Conservation (phyloP, 1,284 basidiomycete species). For the Sporisorium scitamineum region DNA sequence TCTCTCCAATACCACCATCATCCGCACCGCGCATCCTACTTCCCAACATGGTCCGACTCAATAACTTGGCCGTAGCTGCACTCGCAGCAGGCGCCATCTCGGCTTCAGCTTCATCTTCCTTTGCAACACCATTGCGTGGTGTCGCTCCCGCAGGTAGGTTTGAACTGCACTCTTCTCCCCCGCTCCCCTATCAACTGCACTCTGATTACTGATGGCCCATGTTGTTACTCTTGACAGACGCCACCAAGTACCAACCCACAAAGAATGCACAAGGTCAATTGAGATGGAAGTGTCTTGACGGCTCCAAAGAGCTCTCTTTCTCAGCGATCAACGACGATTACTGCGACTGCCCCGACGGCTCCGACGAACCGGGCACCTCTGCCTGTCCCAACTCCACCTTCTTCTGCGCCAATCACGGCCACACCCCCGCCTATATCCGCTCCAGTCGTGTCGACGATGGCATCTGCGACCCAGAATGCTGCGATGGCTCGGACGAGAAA, state of each 20-base stretch:
- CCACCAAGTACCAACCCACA: constrained; percentile 24
- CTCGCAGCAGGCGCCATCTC: constrained; percentile 30
- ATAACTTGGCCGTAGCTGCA: constrained; percentile 27
- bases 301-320: constrained; percentile 73
- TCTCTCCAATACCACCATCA: constrained; percentile 7
- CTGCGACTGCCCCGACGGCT: constrained; percentile 92
- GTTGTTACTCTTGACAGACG: constrained; percentile 9
- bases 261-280: constrained; percentile 17
- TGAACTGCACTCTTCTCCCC: neutral
- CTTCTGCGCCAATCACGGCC: constrained; percentile 89
- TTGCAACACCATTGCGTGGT: constrained; percentile 17
- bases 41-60: constrained; percentile 38
- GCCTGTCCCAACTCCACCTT: constrained; percentile 82
- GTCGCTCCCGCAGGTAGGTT: constrained; percentile 22
- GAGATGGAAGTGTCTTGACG: constrained; percentile 59
- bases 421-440: constrained; percentile 82
- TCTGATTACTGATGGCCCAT: too few species aligned
- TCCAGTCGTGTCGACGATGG: constrained; percentile 92
- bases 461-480: constrained; percentile 94
- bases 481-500: constrained; percentile 95
- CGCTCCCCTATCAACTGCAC: too few species aligned
- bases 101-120: constrained; percentile 22
- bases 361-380: constrained; percentile 91
- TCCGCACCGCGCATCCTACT: neutral
- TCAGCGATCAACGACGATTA: constrained; percentile 90